phyloP scores from a whole-genome alignment of 306 rosid species.

The Sesbania bispinosa region DNA sequence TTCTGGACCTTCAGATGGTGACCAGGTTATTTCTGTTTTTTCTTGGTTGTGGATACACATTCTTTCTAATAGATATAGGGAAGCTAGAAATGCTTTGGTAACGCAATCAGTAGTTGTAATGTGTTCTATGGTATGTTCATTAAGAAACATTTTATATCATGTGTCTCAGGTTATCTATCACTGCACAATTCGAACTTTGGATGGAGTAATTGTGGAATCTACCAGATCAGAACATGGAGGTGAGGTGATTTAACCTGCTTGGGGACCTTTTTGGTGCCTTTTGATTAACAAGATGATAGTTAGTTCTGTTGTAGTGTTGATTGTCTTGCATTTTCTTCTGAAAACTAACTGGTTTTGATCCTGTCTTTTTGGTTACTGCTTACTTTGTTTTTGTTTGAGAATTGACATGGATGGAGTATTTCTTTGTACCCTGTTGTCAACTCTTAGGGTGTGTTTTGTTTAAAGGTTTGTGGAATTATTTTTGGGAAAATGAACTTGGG shows the following conservation, averaged over 20 bases:
- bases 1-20: slow-evolving; percentile 71
- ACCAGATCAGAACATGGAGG: slow-evolving; percentile 75
- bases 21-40: slow-evolving; percentile 59
- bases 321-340: not conserved
- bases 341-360: not conserved
- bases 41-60: not conserved
- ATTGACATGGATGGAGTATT: not conserved
- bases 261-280: not conserved
- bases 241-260: slow-evolving; percentile 35
- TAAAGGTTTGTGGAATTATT: not conserved
- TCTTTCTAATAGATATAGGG: not conserved
- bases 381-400: slow-evolving; percentile 12
- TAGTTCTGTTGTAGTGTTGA: not conserved
- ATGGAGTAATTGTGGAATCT: slow-evolving; percentile 85
- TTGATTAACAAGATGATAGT: not conserved
- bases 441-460: not conserved
- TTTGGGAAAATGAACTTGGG: not conserved
- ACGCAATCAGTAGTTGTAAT: not conserved
- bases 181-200: slow-evolving; percentile 73
- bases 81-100: slow-evolving; percentile 1
- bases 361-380: not conserved
- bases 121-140: slow-evolving; percentile 20
- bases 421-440: not conserved
- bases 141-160: not conserved
- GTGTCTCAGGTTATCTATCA: slow-evolving; percentile 76